phyloP scores from a whole-genome alignment of 371 early-diverging fungal genomes.

The Apophysomyces sp. region DNA sequence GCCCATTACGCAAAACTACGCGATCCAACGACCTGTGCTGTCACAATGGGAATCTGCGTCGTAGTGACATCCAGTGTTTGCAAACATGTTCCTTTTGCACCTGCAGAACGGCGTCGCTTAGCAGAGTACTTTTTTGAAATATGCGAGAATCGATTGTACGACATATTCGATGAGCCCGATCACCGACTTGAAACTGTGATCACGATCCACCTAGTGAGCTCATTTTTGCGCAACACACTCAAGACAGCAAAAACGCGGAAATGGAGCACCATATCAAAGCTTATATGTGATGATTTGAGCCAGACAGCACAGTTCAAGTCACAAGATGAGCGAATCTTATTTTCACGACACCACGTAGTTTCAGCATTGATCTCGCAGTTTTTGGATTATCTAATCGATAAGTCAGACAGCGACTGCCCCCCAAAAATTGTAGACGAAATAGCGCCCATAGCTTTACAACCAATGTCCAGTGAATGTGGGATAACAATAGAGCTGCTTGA shows the following conservation, averaged over 20 bases:
- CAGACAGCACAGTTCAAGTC: not conserved
- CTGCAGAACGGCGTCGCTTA: not conserved
- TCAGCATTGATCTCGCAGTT: not conserved
- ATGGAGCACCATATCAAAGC: not conserved
- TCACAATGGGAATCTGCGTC: constrained; percentile 6
- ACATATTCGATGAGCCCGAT: constrained; percentile 8
- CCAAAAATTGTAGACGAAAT: not conserved
- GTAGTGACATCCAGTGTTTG: not conserved
- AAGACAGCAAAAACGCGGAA: not conserved
- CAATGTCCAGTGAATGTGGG: not conserved
- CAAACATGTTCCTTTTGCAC: not conserved
- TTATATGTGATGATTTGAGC: not conserved
- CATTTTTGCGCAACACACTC: not conserved
- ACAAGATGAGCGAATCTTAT: not conserved
- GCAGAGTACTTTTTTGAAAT: constrained; percentile 4
- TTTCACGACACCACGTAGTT: not conserved
- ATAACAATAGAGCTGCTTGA: not conserved
- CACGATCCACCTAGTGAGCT: not conserved
- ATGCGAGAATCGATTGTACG: not conserved
- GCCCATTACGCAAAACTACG: not conserved
- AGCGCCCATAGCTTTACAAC: not conserved
- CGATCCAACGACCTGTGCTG: not conserved
- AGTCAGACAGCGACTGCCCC: not conserved
- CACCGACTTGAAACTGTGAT: not conserved
- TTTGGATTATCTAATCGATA: not conserved